Evolutionary conservation across 768 basidiomycete genomes (phyloP).

Genomic region (Boletus coccyginus): DNA sequence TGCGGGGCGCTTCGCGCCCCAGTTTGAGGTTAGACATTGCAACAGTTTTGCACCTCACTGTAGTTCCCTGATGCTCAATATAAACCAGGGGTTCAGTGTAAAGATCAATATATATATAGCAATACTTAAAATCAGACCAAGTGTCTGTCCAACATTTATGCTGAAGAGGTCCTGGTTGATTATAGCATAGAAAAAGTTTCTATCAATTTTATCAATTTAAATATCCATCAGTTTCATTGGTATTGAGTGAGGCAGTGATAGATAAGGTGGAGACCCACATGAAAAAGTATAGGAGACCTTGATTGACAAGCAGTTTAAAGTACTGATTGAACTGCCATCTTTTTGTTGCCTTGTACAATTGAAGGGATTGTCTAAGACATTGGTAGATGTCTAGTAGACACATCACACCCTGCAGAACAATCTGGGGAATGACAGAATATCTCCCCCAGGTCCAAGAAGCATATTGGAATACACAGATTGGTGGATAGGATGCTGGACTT

Average conservation of each 20-base stretch:
- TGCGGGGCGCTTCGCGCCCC: too few relatives aligned
- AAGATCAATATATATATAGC: not conserved
- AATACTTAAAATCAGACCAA: not conserved
- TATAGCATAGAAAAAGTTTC: not conserved
- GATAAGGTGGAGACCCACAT: not conserved
- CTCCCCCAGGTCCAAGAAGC: slow-evolving; percentile 1
- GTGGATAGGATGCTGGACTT: slow-evolving; percentile 1
- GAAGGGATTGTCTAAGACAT: not conserved
- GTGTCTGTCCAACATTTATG: not conserved
- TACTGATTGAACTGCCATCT: slow-evolving; percentile 10
- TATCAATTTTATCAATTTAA: not conserved
- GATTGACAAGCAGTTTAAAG: slow-evolving; percentile 1
- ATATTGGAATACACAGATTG: slow-evolving; percentile 1
- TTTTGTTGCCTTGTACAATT: not conserved
- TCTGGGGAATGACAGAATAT: not conserved
- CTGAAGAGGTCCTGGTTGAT: not conserved
- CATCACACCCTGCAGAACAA: slow-evolving; percentile 6
- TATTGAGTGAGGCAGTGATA: not conserved
- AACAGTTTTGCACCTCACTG: too few relatives aligned
- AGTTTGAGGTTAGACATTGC: too few relatives aligned
- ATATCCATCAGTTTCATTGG: not conserved
- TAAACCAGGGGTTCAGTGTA: slow-evolving; percentile 4
- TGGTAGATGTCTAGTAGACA: slow-evolving; percentile 1
- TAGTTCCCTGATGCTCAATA: slow-evolving; percentile 3
- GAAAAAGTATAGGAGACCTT: slow-evolving; percentile 10